Percentiles rank a stretch among this genome's conserved stretches.
Conservation (phyloP, 805 yeast genomes). For the Kodamaea nitidulidarum region DNA sequence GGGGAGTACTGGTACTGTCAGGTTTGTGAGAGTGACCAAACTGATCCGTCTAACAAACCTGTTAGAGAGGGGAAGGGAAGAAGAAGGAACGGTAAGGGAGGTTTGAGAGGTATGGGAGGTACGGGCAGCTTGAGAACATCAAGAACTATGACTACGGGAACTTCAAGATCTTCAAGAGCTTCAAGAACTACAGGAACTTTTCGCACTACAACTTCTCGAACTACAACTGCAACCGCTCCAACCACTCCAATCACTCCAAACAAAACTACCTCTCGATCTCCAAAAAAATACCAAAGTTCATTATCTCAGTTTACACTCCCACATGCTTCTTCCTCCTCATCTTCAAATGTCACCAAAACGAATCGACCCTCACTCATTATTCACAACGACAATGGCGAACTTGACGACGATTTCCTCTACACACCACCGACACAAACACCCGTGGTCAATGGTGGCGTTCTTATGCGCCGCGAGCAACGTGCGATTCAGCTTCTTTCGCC, state of each 20-base stretch:
- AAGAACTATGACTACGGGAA: slow-evolving; percentile 1
- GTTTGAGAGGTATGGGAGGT: not conserved
- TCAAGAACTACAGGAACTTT: not conserved
- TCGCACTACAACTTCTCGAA: slow-evolving; percentile 2
- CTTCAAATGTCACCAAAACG: not conserved
- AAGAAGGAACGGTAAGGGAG: not conserved
- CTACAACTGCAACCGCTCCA: not conserved
- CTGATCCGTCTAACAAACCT: too few species aligned
- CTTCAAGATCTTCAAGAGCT: not conserved
- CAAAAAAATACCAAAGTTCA: not conserved
- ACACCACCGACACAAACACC: slow-evolving; percentile 6
- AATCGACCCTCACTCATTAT: too few species aligned
- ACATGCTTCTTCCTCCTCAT: too few species aligned
- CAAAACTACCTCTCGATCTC: not conserved
- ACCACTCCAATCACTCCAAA: not conserved
- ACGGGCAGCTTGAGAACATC: not conserved
- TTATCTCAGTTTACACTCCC: too few species aligned
- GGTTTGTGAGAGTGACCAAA: slow-evolving; percentile 36
- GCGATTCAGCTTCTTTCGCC: slow-evolving; percentile 25
- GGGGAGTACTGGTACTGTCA: slow-evolving; percentile 44
- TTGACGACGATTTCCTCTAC: slow-evolving; percentile 29
- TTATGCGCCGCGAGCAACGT: slow-evolving; percentile 30
- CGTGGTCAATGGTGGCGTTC: slow-evolving; percentile 34
- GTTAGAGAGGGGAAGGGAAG: not conserved
- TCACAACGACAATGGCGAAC: slow-evolving; percentile 26